These are phyloP conservation scores for Fraxinus cuspidata DNA, from an alignment of 257 asterid genomes.

Conservation along the genomic window DNA sequence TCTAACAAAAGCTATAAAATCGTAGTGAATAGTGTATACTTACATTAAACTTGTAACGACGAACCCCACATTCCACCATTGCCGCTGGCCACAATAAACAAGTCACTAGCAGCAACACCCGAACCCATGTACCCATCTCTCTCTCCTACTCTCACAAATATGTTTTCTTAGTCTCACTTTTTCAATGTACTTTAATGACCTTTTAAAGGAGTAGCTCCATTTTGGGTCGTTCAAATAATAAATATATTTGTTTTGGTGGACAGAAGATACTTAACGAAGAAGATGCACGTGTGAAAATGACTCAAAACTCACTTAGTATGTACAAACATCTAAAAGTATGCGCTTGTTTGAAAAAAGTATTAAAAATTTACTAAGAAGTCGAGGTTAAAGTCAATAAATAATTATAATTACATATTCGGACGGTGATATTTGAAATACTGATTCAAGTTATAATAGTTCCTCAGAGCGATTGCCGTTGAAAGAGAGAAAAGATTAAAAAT, in stretches of 20 bases:
- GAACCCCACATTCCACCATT: conserved; percentile 37
- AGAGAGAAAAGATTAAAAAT: too few species aligned
- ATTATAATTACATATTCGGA: too few species aligned
- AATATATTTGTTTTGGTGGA: conserved; percentile 32
- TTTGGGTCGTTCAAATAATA: conserved; percentile 17
- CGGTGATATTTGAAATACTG: too few species aligned
- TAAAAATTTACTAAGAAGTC: too few species aligned
- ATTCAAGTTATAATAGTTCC: too few species aligned
- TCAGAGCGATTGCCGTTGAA: too few species aligned
- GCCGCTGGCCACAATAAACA: conserved; percentile 30
- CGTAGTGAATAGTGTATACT: conserved; percentile 13
- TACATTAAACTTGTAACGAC: conserved; percentile 56
- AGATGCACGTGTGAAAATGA: conserved; percentile 2
- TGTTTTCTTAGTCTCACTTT: not conserved
- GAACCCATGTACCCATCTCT: conserved; percentile 38
- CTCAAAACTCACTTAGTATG: not conserved
- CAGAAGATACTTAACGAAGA: conserved; percentile 20
- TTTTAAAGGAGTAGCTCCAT: conserved; percentile 21
- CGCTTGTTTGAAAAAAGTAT: too few species aligned
- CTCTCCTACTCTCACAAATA: not conserved
- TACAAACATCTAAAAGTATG: too few species aligned
- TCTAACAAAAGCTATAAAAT: not conserved
- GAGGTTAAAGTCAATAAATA: too few species aligned
- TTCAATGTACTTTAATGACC: conserved; percentile 3
- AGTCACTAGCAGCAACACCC: conserved; percentile 27